Evolutionary conservation across 805 yeast species (phyloP).

Genomic region (Helenozyma baotianmanensis): DNA sequence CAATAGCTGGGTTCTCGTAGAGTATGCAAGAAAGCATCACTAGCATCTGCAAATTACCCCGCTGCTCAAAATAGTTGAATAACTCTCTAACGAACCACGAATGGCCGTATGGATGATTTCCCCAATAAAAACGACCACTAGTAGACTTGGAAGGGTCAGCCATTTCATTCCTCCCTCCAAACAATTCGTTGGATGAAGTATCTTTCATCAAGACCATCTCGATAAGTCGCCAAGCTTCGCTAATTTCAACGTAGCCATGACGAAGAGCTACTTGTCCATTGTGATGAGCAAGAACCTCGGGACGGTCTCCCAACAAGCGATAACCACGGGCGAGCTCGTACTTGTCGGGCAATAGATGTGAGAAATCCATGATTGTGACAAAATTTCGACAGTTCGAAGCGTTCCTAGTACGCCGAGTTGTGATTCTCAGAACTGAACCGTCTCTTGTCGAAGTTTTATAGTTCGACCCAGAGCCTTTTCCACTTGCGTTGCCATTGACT

Average conservation of each 20-base stretch:
- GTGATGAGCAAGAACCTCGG: constrained; percentile 60
- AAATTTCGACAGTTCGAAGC: no score
- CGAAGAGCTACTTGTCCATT: constrained; percentile 68
- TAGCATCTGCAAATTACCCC: constrained; percentile 78
- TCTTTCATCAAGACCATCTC: constrained; percentile 44
- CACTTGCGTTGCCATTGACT: constrained; percentile 34
- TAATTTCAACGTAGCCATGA: constrained; percentile 56
- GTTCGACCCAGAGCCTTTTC: constrained; percentile 28
- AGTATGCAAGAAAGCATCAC: constrained; percentile 81
- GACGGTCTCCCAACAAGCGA: constrained; percentile 56
- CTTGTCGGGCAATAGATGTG: constrained; percentile 69
- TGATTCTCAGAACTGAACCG: constrained; percentile 24
- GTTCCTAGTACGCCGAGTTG: no score
- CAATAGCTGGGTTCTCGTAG: constrained; percentile 34
- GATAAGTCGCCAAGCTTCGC: constrained; percentile 71
- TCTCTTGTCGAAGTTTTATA: constrained; percentile 36
- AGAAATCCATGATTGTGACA: constrained; percentile 62
- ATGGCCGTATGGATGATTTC: constrained; percentile 72
- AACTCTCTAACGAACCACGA: constrained; percentile 60
- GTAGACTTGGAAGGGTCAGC: no score
- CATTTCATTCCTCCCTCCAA: no score
- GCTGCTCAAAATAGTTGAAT: constrained; percentile 56
- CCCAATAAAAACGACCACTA: constrained; percentile 59
- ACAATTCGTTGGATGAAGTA: constrained; percentile 5
- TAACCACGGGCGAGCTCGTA: constrained; percentile 66